These are phyloP conservation scores for Thielaviopsis punctulata DNA, from an alignment of 2,329 filamentous ascomycete genomes.

Conservation along the genomic window DNA sequence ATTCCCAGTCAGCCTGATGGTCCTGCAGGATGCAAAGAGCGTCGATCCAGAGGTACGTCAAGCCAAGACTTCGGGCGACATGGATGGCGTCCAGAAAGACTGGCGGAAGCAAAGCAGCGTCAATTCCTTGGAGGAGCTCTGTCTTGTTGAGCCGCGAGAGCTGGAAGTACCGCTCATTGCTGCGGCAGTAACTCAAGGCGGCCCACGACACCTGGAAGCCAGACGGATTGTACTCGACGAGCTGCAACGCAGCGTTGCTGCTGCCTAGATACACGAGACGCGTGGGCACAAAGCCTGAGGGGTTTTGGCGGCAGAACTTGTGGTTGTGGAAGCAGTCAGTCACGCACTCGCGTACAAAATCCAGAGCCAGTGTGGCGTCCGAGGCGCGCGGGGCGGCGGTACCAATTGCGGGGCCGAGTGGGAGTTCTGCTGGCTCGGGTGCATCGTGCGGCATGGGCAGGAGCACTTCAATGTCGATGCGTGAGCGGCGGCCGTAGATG, in stretches of 20 bases:
- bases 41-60: slow-evolving; percentile 20
- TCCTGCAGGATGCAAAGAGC: slow-evolving; percentile 20
- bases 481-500: slow-evolving; percentile 7
- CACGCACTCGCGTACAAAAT: slow-evolving; percentile 4
- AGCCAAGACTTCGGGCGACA: slow-evolving; percentile 14
- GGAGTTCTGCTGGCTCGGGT: slow-evolving; percentile 4
- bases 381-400: slow-evolving; percentile 10
- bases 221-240: slow-evolving; percentile 7
- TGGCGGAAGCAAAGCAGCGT: slow-evolving; percentile 9
- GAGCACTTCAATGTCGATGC: slow-evolving; percentile 10
- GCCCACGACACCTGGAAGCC: slow-evolving; percentile 10
- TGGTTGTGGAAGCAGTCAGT: slow-evolving; percentile 9
- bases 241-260: slow-evolving; percentile 2
- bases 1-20: slow-evolving; percentile 11
- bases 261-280: slow-evolving; percentile 9
- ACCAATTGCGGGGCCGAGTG: slow-evolving; percentile 8
- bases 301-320: slow-evolving; percentile 7
- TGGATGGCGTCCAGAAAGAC: slow-evolving; percentile 18
- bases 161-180: not conserved
- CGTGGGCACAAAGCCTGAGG: slow-evolving; percentile 5
- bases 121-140: slow-evolving; percentile 6
- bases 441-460: slow-evolving; percentile 7
- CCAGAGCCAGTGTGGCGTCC: slow-evolving; percentile 4
- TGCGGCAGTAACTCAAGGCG: slow-evolving; percentile 12
- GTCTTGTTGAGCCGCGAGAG: slow-evolving; percentile 8